Conservation (phyloP, 768 basidiomycete genomes). For the Cantharellus cinnabarinus region DNA sequence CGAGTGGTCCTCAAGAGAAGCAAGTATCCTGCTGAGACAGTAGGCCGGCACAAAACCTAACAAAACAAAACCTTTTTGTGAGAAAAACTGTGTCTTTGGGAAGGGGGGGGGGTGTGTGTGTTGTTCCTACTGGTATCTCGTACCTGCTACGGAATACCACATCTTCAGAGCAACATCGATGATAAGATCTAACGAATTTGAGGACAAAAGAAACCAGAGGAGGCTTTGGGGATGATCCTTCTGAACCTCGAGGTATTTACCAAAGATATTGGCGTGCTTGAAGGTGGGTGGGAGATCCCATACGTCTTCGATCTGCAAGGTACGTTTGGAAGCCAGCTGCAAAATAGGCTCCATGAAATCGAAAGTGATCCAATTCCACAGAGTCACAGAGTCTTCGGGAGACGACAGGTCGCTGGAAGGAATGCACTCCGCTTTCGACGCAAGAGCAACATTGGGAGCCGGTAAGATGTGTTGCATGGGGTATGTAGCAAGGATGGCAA, state of each 20-base stretch:
- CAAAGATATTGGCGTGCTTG: constrained; percentile 44
- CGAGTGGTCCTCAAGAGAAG: constrained; percentile 24
- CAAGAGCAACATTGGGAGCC: constrained; percentile 27
- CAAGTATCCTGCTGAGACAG: constrained; percentile 39
- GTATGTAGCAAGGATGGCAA: constrained; percentile 20
- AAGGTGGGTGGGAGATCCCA: constrained; percentile 52
- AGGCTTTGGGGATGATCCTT: constrained; percentile 28
- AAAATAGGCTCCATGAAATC: constrained; percentile 46
- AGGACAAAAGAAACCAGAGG: constrained; percentile 38
- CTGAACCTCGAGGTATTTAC: constrained; percentile 28
- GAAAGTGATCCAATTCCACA: constrained; percentile 48
- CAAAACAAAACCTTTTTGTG: neutral
- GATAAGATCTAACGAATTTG: constrained; percentile 50
- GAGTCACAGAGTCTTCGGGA: constrained; percentile 42
- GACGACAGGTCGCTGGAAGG: constrained; percentile 17
- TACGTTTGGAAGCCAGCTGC: constrained; percentile 26
- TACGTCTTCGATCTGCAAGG: constrained; percentile 28
- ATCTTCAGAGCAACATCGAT: constrained; percentile 36
- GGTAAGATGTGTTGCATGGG: constrained; percentile 29
- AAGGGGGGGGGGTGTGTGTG: neutral
- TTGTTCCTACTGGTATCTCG: constrained; percentile 12
- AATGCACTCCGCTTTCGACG: neutral
- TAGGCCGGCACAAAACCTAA: constrained; percentile 47
- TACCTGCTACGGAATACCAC: constrained; percentile 35
- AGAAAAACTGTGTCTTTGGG: too few species aligned